phyloP scores from a whole-genome alignment of 192 early-diverging fungal genomes.

The Physocladia obscura region DNA sequence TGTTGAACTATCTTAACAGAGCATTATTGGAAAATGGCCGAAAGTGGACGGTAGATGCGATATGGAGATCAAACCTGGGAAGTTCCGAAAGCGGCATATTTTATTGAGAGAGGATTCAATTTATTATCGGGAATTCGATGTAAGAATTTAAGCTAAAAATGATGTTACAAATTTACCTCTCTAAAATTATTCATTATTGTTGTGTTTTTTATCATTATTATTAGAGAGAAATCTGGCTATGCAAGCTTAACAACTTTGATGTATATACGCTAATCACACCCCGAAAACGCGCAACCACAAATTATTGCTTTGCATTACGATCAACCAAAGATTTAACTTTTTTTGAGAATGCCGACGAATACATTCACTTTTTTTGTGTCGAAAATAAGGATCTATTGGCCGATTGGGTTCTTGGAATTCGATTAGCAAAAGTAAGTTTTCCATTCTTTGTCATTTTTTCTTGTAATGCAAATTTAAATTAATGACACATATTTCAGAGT shows the following conservation, averaged over 20 bases:
- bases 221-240: constrained; percentile 37
- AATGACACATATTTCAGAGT: constrained; percentile 11
- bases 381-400: constrained; percentile 63
- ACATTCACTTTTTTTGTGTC: constrained; percentile 70
- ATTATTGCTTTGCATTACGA: constrained; percentile 82
- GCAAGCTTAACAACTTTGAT: constrained; percentile 72
- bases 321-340: constrained; percentile 73
- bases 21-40: constrained; percentile 45
- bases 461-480: not conserved
- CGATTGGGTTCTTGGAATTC: constrained; percentile 73
- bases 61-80: constrained; percentile 76
- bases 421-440: constrained; percentile 64
- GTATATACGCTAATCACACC: constrained; percentile 74
- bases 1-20: constrained; percentile 14
- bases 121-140: constrained; percentile 66
- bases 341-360: constrained; percentile 85
- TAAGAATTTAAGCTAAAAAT: too few species aligned
- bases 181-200: not conserved
- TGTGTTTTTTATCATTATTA: not conserved
- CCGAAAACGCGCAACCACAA: constrained; percentile 70
- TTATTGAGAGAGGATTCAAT: constrained; percentile 64
- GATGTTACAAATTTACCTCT: not conserved
- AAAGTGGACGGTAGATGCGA: constrained; percentile 68
- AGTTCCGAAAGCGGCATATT: constrained; percentile 81
- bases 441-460: not conserved